Percentiles rank a stretch among this genome's conserved stretches.
These are phyloP conservation scores for Beauveria bassiana DNA, from an alignment of 2,329 filamentous ascomycete species.

Conservation along the genomic window DNA sequence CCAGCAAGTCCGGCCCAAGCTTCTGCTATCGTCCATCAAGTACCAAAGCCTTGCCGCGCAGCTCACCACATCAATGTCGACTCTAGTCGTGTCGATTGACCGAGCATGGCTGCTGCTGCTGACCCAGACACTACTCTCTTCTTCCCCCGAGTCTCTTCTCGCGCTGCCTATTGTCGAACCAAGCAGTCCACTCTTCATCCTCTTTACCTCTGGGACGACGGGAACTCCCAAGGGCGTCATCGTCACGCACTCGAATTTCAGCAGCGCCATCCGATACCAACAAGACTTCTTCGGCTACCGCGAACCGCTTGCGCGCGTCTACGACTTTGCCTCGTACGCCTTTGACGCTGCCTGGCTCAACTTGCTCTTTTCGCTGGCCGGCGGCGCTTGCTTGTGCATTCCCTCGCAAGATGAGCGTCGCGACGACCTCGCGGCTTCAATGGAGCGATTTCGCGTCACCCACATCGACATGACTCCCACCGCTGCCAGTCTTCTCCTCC, in stretches of 20 bases:
- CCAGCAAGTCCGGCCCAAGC: conserved; percentile 12
- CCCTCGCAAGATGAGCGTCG: conserved; percentile 11
- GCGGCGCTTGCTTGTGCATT: conserved; percentile 10
- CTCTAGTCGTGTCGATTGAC: neutral
- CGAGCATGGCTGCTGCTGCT: neutral
- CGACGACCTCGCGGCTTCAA: conserved; percentile 4
- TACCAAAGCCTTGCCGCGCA: conserved; percentile 7
- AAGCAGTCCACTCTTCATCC: conserved; percentile 23
- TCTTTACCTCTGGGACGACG: conserved; percentile 47
- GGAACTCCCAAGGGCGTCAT: conserved; percentile 45
- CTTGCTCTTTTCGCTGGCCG: neutral
- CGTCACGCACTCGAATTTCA: conserved; percentile 17
- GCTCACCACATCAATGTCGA: neutral
- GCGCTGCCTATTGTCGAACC: neutral
- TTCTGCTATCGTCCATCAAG: conserved; percentile 17
- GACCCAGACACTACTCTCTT: neutral
- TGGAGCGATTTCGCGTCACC: conserved; percentile 11
- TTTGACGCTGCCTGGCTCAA: conserved; percentile 12
- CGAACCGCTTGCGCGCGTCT: neutral
- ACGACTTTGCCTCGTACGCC: conserved; percentile 11
- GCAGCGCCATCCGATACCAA: conserved; percentile 12
- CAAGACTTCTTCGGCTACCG: neutral
- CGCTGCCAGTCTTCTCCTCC: neutral
- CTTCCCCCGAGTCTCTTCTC: neutral
- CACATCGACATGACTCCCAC: conserved; percentile 4